A percentile compares a stretch with the other conserved stretches of the same genome.
Conservation (phyloP, 495 filamentous ascomycete genomes). For the Penicillium maclennaniae region DNA sequence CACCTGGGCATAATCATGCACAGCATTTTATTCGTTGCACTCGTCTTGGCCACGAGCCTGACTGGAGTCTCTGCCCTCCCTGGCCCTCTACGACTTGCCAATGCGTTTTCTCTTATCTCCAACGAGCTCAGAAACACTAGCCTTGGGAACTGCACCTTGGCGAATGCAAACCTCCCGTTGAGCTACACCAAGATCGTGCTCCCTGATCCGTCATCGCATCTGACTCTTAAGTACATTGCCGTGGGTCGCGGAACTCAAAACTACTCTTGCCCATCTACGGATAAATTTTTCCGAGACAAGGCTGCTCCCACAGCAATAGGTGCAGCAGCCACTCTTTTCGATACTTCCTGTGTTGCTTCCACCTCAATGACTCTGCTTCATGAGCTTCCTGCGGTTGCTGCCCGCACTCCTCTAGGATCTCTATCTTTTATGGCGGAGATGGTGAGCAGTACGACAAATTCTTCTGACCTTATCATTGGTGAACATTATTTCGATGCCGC, state of each 20-base stretch:
- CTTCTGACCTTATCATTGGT: conserved; percentile 44
- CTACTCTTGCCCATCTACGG: conserved; percentile 58
- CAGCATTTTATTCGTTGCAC: neutral
- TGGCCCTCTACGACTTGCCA: conserved; percentile 15
- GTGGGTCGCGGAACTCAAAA: conserved; percentile 74
- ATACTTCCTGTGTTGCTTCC: conserved; percentile 49
- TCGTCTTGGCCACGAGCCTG: conserved; percentile 1
- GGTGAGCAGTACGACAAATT: conserved; percentile 26
- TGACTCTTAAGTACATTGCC: conserved; percentile 58
- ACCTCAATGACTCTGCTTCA: conserved; percentile 17
- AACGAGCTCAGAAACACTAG: conserved; percentile 19
- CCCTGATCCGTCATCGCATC: conserved; percentile 38
- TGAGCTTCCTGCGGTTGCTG: conserved; percentile 35
- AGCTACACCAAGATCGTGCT: conserved; percentile 31
- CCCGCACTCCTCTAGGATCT: conserved; percentile 37
- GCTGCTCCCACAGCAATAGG: conserved; percentile 43
- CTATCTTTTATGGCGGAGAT: conserved; percentile 26
- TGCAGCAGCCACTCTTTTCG: conserved; percentile 65
- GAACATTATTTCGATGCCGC: conserved; percentile 61
- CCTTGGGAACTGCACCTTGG: conserved; percentile 30
- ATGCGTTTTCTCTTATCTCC: conserved; percentile 19
- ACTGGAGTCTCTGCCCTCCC: conserved; percentile 7
- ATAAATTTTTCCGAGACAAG: conserved; percentile 13
- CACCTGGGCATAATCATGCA: neutral
- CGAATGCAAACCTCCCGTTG: conserved; percentile 16